Evolutionary conservation across 2,329 filamentous ascomycete genomes (phyloP), one percentile per base, ranked within the genome.

Genomic region (Epichloe typhina): DNA sequence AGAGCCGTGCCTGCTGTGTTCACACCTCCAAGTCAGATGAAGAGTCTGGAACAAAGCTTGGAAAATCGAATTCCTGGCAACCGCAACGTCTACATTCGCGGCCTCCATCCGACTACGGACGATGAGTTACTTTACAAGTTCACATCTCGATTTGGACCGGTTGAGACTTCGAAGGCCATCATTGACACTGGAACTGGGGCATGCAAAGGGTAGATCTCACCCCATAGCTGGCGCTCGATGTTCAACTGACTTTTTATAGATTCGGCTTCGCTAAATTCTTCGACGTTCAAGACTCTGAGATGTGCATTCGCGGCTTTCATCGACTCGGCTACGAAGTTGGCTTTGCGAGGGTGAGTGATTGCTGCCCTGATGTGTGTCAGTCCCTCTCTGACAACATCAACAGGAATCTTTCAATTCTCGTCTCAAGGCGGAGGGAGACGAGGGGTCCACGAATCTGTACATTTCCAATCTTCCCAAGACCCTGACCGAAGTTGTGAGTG

Each of bases 191-290:
- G 86, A 58, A 95, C 88, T 46, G 88, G 89, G 53, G 84, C 89
- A 56, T 98, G 93, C 80, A 98, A 98, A 72, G 93, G 93, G 93
- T 95, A 71, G 61, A 77, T 70, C 35, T 39, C 19, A 9, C 31
- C 23, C 43, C 8, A 12, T 45, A 42, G 50, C 26, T 21, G 26
- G 6, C n/a, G 15, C 15, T 42, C 38, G 4, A 26, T n/a, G 43
- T 13, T 15, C 19, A 33, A 44, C 51, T 60, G 11, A 56, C 31
- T 12, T 36, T 11, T 5, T 5, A n/a, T 60, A 97, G 93, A 13
- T 98, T 97, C 64, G 93, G 93, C 5, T 98, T 98, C 65, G 91
- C 95, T 66, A 95, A 96, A 68, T 98, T 95, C 66, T 86, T 79
- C 66, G 85, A 87, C 59, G 86, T 86, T 55, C 82, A 84, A 50